A percentile compares a stretch with the other conserved stretches of the same genome.
phyloP scores from a whole-genome alignment of 106 monocot genomes.

The Chionographis japonica region DNA sequence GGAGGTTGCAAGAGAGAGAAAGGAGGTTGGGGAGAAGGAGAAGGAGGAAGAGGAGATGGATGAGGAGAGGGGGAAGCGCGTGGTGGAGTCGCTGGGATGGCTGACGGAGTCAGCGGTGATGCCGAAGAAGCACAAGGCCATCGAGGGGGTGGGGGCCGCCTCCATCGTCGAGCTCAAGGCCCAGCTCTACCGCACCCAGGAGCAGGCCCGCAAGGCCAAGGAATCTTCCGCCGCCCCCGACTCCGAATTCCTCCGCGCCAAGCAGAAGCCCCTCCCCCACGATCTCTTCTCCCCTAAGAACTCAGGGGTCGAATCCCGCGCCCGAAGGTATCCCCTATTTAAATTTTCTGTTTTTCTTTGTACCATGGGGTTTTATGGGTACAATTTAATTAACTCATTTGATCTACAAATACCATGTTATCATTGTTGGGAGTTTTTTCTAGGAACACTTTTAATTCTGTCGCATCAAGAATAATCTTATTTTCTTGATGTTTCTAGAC shows the following conservation, averaged over 20 bases:
- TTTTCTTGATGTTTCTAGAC: too few species aligned
- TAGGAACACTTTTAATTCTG: too few species aligned
- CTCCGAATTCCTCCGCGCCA: conserved; percentile 41
- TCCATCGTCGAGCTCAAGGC: conserved; percentile 96
- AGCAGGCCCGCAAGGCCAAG: conserved; percentile 64
- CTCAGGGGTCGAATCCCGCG: conserved; percentile 69
- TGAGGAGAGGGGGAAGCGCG: conserved; percentile 13
- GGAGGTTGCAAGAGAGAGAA: too few species aligned
- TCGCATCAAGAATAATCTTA: too few species aligned
- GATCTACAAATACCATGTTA: background rate
- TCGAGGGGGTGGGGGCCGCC: conserved; percentile 87
- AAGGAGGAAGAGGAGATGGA: conserved; percentile 4
- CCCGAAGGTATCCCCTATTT: conserved; percentile 31
- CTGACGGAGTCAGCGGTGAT: conserved; percentile 91
- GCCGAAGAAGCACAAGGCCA: conserved; percentile 91
- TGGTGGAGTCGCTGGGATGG: conserved; percentile 88
- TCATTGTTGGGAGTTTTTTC: background rate
- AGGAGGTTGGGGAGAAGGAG: conserved; percentile 12
- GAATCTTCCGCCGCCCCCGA: conserved; percentile 19
- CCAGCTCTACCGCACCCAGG: conserved; percentile 88
- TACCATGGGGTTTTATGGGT: background rate
- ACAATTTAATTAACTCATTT: too few species aligned
- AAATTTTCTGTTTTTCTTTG: background rate
- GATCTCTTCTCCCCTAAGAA: conserved; percentile 64
- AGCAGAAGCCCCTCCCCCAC: conserved; percentile 21